Evolutionary conservation across 2,329 filamentous ascomycete species (phyloP), one percentile per base, ranked within the genome.

Genomic region (Xylaria sp.): DNA sequence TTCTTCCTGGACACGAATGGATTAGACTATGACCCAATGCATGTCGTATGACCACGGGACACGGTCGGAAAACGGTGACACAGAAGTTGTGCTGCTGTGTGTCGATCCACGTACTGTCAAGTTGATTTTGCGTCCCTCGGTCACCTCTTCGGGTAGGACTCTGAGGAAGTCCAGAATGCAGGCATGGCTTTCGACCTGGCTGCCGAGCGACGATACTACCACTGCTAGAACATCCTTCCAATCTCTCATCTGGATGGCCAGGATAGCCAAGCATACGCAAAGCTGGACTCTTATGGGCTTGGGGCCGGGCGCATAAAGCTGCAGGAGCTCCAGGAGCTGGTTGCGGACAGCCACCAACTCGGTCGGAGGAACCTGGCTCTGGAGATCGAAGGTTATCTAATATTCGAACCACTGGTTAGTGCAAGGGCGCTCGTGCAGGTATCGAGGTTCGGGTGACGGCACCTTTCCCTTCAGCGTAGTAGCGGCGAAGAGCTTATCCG

Each of bases 401-500:
- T 58, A 67, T 54, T 69, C 67, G 39, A 48, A 70, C 34, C 31
- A 25, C 60, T 46, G 41, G 72, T 77, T 51, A 75, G 73, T 62
- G 18, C 64, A 60, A 60, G 59, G 61, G 39, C 52, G 23, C 20
- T 44, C 20, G 48, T 18, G 65, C 61, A 51, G 55, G 58, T n/a
- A 46, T 10, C 41, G 65, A 28, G 20, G 34, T 23, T 39, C 59
- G 63, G 67, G 55, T 41, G 59, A 58, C 59, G 84, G 74, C 85
- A 98, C 96, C 91, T 99, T 99, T 86, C 96, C 96, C 84, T 97
- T 97, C 78, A 99, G 85, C 62, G 96, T 99, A 56, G 95, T 98
- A 68, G 96, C 96, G 56, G 96, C 96, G 81, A 99, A 99, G 69
- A 99, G 86, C 80, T 96, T 96, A 31, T 93, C 93, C 80, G 97